Percentiles rank a stretch among this genome's conserved stretches.
Evolutionary conservation across 345 rosid species (phyloP).

Genomic region (Hibiscus mutabilis): DNA sequence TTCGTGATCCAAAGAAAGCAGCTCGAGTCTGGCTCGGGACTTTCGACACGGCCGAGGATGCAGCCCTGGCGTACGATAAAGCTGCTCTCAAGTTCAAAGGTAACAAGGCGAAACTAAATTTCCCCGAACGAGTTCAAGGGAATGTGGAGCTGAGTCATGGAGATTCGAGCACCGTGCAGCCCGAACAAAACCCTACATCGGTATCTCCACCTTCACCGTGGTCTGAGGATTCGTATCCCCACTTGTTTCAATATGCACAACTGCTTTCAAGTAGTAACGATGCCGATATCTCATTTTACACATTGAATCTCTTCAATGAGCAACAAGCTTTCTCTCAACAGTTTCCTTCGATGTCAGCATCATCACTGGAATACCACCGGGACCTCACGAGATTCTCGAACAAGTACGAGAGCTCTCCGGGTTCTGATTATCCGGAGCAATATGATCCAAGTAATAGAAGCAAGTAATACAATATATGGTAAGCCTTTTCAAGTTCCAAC

Average conservation of each 20-base stretch:
- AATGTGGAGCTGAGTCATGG: conserved; percentile 16
- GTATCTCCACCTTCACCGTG: conserved; percentile 20
- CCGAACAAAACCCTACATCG: conserved; percentile 12
- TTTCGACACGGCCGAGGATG: conserved; percentile 80
- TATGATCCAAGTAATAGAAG: conserved; percentile 9
- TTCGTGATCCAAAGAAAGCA: conserved; percentile 74
- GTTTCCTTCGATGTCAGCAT: neutral
- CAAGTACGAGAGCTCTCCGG: conserved; percentile 19
- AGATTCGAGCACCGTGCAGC: neutral
- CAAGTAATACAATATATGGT: neutral
- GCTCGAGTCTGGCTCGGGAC: conserved; percentile 94
- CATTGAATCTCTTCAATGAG: conserved; percentile 44
- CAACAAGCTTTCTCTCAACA: conserved; percentile 26
- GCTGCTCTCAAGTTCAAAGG: conserved; percentile 96
- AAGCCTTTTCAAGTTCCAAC: neutral
- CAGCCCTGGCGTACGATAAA: conserved; percentile 78
- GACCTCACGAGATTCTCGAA: conserved; percentile 19
- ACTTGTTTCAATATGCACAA: conserved; percentile 67
- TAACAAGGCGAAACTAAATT: conserved; percentile 85
- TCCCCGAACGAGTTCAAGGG: conserved; percentile 75
- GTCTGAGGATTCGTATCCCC: conserved; percentile 39
- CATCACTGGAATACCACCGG: neutral
- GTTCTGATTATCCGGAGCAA: conserved; percentile 23
- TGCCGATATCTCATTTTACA: conserved; percentile 43
- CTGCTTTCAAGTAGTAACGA: conserved; percentile 65